Evolutionary conservation across 192 early-diverging fungal species (phyloP), one percentile per base, ranked within the genome.

Genomic region (Phycomyces blakesleeanus): DNA sequence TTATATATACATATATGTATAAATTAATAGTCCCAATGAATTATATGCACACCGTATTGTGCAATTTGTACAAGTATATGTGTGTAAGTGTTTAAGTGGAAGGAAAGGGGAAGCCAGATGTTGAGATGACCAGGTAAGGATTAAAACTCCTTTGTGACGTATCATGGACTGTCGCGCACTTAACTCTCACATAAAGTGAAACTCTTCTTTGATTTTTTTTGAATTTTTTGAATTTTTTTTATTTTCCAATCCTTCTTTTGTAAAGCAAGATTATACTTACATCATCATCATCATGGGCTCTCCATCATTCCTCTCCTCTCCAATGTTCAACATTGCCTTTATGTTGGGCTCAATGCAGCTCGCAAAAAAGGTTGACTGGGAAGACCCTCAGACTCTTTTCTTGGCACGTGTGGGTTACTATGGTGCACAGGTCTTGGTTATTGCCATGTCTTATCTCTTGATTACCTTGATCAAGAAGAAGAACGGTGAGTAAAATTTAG

Each of bases 321-420:
- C 74, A 39, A 63, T 76, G 60, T 66, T 79, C 66, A 85, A 85
- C 57, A 68, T 88, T 74, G 85, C 72, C 34, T 63, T 90, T 27
- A 81, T 89, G 52, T 79, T 90, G 63, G 80, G 81, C 38, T 78
- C 81, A 26, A 83, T 89, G 81, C 89, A 89, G 74, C 24, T 90
- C 58, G 83, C 81, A 69, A 86, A 87, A 73, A 82, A 74, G 64
- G 64, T 86, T 53, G 82, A 92, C 41, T 82, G 90, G 25, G 89
- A 93, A 67, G 82, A 85, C 59, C 78, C 83, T 29, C 72, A 83
- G 55, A 76, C 81, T 38, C 58, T 85, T 12, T 69, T 71, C 50
- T 79, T 81, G 65, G 78, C 87, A 67, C 81, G 88, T 15, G 61
- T 77, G 18, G 81, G 77, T 59, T 91, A 88, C 65, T 69, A 76